Evolutionary conservation across 2,329 filamentous ascomycete species (phyloP), one percentile per base, ranked within the genome.

Genomic region (Fusarium sp.): DNA sequence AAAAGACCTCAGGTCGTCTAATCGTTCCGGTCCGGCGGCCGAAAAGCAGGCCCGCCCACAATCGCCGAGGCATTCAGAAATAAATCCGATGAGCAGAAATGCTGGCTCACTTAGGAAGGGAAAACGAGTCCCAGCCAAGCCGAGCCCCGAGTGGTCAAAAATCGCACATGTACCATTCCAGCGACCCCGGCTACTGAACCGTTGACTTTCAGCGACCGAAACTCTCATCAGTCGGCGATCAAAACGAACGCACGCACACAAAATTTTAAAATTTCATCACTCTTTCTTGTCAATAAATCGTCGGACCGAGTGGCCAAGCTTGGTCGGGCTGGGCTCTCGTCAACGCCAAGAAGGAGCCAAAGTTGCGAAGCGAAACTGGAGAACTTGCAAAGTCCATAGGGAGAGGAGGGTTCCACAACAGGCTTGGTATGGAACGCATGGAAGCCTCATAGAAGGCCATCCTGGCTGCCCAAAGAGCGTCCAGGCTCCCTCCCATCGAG

Each of bases 371-470:
- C 61, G 35, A 62, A 66, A 41, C 69, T 72, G 69, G 65, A 72
- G 66, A 70, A 43, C 52, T 72, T 7, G 6, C 20, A 45, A 45
- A 45, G 60, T 30, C 59, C 60, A 25, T 30, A 27, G 45, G 18
- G 45, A 50, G 45, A 30, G 9, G 35, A 37, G 6, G 61, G 73
- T 66, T 68, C 73, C 76, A 76, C 76, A 67, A 32, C 61, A 60
- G 64, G 61, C 61, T 72, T 66, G 66, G 64, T 45, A 75, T 78
- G 64, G 77, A 78, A 78, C 66, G 70, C 67, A 78, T 78, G 61
- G 77, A 78, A 78, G 77, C 75, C 76, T 75, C 63, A 64, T 74
- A 56, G 77, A 78, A 78, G 70, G 60, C 25, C 43, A 67, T 54
- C 64, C 73, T 48, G 52, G 57, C 48, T 50, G 54, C 48, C 35